Conservation (phyloP, 192 early-diverging fungal genomes). For the Coemansia furcata region DNA sequence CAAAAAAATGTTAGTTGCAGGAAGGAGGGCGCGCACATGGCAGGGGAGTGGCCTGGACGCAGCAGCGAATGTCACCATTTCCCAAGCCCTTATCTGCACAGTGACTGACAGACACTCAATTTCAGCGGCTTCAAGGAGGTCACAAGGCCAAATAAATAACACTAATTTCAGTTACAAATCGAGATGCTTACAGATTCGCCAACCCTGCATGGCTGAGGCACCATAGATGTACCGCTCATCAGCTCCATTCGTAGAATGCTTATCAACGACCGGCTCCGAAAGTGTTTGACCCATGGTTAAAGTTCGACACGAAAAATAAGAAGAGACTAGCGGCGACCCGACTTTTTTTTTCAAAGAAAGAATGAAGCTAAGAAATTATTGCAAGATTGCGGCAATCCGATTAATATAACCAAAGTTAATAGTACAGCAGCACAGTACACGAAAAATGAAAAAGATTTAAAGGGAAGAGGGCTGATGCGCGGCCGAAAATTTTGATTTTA, state of each 20-base stretch:
- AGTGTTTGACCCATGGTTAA: conserved; percentile 92
- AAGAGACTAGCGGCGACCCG: not conserved
- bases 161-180: conserved; percentile 4
- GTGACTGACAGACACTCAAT: not conserved
- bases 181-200: conserved; percentile 67
- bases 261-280: conserved; percentile 88
- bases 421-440: conserved; percentile 10
- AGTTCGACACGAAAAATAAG: not conserved
- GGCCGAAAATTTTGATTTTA: conserved; percentile 2
- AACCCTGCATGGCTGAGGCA: conserved; percentile 95
- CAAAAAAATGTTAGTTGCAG: not conserved
- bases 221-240: conserved; percentile 82
- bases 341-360: not conserved
- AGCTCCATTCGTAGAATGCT: conserved; percentile 70
- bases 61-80: not conserved
- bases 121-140: not conserved
- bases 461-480: not conserved
- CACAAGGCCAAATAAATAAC: conserved; percentile 14
- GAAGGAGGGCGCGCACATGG: conserved; percentile 2
- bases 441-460: conserved; percentile 8
- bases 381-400: not conserved
- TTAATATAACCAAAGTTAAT: conserved; percentile 5
- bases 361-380: conserved; percentile 10
- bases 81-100: not conserved
- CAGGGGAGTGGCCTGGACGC: not conserved